Conservation (phyloP, 495 filamentous ascomycete genomes). For the Podospora didyma region DNA sequence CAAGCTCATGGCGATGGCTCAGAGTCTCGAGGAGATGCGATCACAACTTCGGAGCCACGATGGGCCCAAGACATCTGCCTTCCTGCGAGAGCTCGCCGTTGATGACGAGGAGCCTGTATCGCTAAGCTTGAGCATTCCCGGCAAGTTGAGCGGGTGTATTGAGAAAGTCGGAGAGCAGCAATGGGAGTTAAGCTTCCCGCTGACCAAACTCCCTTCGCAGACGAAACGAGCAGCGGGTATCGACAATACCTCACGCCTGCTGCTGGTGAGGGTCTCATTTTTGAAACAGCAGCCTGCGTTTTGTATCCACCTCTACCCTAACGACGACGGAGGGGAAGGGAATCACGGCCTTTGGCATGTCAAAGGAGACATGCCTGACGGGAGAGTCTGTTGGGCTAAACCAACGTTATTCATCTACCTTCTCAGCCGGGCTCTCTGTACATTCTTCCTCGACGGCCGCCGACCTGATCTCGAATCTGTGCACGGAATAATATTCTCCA, state of each 20-base stretch:
- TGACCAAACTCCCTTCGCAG: slow-evolving; percentile 4
- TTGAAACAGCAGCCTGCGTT: slow-evolving; percentile 11
- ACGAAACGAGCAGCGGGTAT: slow-evolving; percentile 5
- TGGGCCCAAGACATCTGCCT: slow-evolving; percentile 1
- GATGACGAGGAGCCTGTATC: slow-evolving; percentile 1
- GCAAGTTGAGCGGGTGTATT: slow-evolving; percentile 7
- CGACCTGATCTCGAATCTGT: slow-evolving; percentile 1
- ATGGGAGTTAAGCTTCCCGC: slow-evolving; percentile 14
- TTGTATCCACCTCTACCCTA: slow-evolving; percentile 14
- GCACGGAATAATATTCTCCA: background rate
- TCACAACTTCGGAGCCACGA: slow-evolving; percentile 1
- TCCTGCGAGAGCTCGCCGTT: slow-evolving; percentile 12
- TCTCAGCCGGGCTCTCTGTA: slow-evolving; percentile 5
- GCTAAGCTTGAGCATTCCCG: slow-evolving; percentile 3
- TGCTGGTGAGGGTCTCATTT: slow-evolving; percentile 14
- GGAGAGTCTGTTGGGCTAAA: slow-evolving; percentile 7
- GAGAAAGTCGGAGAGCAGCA: slow-evolving; percentile 8
- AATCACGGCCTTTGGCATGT: slow-evolving; percentile 6
- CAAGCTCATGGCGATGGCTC: slow-evolving; percentile 2
- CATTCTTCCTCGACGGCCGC: background rate
- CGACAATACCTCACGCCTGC: slow-evolving; percentile 4
- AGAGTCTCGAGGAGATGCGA: slow-evolving; percentile 2
- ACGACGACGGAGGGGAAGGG: slow-evolving; percentile 3
- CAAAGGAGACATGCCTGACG: slow-evolving; percentile 6
- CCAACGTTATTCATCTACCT: slow-evolving; percentile 10